Conservation (phyloP, 1,139 yeast genomes). For the Hanseniaspora gamundiae region DNA sequence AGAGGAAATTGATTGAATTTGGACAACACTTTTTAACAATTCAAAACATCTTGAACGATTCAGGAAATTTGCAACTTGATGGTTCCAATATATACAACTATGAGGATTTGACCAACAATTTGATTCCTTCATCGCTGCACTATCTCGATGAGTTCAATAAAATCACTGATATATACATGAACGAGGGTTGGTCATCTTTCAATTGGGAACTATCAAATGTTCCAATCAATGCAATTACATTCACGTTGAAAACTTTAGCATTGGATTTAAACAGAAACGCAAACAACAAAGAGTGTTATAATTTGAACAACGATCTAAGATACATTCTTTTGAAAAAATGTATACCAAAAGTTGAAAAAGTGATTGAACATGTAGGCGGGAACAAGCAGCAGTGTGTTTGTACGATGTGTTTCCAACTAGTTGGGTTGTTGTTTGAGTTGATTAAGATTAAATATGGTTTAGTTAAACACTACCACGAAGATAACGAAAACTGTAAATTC, state of each 20-base stretch:
- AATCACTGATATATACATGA: neutral
- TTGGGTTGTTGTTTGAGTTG: slow-evolving; percentile 22
- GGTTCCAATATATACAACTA: slow-evolving; percentile 26
- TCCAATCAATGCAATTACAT: slow-evolving; percentile 47
- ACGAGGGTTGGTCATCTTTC: neutral
- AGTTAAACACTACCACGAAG: neutral
- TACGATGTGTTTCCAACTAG: slow-evolving; percentile 22
- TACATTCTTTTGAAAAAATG: slow-evolving; percentile 21
- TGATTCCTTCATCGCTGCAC: slow-evolving; percentile 47
- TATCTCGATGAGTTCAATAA: slow-evolving; percentile 39
- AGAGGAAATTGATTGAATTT: slow-evolving; percentile 6
- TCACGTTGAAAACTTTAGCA: slow-evolving; percentile 39
- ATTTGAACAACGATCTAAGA: slow-evolving; percentile 21
- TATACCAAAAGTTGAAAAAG: slow-evolving; percentile 15
- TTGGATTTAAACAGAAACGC: slow-evolving; percentile 37
- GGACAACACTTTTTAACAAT: slow-evolving; percentile 9
- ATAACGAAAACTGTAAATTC: slow-evolving; percentile 3
- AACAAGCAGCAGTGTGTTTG: slow-evolving; percentile 23
- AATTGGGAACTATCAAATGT: slow-evolving; percentile 45
- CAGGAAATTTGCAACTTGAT: slow-evolving; percentile 8
- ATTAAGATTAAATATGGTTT: slow-evolving; percentile 16
- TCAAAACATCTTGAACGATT: slow-evolving; percentile 10
- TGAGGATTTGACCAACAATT: slow-evolving; percentile 38
- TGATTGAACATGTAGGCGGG: slow-evolving; percentile 15
- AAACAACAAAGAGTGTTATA: slow-evolving; percentile 13